Evolutionary conservation across 176 grass and related monocot species (phyloP), one percentile per base, ranked within the genome.

Genomic region (Pontederia crassipes): DNA sequence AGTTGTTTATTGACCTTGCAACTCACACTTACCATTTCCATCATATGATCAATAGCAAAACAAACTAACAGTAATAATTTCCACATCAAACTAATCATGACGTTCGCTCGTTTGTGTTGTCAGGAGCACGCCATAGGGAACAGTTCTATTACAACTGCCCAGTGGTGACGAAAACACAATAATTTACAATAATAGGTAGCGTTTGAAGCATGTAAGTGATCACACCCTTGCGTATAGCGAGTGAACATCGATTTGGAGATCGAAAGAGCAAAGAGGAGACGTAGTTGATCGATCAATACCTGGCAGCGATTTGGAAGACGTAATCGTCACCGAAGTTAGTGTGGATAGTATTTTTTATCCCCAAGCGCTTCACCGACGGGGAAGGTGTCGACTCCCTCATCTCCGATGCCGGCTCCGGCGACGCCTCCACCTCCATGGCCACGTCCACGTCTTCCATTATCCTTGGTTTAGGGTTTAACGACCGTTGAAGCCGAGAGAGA

Each of bases 241-340:
- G 6, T 20, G 28, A 59, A 59, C 24, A 59, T 59, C 18, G 32
- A 61, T 40, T 40, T 40, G 32, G 10, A 45, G 45, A 9, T 28
- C 4, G 12, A 66, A 27, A 2, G 20, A 46, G 13, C 28, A 12
- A 10, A 2, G 17, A 11, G 2, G 9, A 50, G 27, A 17, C 10
- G 0, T 0, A 18, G n/a, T 40, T 40, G 32, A 40, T 40, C 9
- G 20, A 48, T n/a, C 15, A 27, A 45, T 85, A 96, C 92, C 84
- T 85, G 80, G 73, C 82, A 58, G 75, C 83, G 26, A 97, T 90
- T 73, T 96, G 92, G 67, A 96, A 96, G 58, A 90, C 62, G 45
- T 96, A 96, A 28, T 96, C 86, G 5, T 96, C 86, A 8, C 92
- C 92, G 18, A 96, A 90, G 60, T 88, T 96, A 20, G 92, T 96